Percentiles rank a stretch among this genome's conserved stretches.
These are phyloP conservation scores for Candolleomyces efflorescens DNA, from an alignment of 768 basidiomycete species.

Conservation along the genomic window DNA sequence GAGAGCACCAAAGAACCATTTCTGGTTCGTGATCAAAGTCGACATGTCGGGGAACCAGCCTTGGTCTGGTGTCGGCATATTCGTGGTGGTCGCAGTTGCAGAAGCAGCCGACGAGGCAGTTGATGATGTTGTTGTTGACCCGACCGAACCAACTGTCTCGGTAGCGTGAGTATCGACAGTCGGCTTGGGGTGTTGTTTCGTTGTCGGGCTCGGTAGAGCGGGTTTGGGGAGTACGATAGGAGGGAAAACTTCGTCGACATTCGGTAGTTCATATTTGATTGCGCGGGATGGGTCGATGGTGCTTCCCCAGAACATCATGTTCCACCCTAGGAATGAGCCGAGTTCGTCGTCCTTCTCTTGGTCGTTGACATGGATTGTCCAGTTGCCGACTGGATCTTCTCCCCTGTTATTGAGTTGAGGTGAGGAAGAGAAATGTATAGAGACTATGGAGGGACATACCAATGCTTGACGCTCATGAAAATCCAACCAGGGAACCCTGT, in stretches of 20 bases:
- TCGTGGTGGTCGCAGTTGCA: constrained; percentile 31
- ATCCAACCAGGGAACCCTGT: constrained; percentile 91
- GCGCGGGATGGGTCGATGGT: constrained; percentile 68
- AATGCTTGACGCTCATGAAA: constrained; percentile 99
- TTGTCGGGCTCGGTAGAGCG: constrained; percentile 31
- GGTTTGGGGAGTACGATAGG: constrained; percentile 35
- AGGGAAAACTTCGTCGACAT: constrained; percentile 45
- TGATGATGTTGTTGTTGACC: no score
- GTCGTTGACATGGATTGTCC: constrained; percentile 87
- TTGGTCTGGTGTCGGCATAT: constrained; percentile 53
- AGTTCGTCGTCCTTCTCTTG: constrained; percentile 54
- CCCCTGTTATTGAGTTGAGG: constrained; percentile 55
- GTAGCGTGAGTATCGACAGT: constrained; percentile 69
- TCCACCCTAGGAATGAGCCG: constrained; percentile 84
- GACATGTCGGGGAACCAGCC: constrained; percentile 84
- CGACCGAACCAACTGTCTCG: constrained; percentile 55
- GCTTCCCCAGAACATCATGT: constrained; percentile 89
- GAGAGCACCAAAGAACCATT: constrained; percentile 90
- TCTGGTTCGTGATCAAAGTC: constrained; percentile 66
- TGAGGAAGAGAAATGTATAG: constrained; percentile 2
- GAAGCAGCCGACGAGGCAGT: constrained; percentile 21
- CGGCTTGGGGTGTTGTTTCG: constrained; percentile 75
- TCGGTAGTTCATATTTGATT: constrained; percentile 53
- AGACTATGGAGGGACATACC: constrained; percentile 45
- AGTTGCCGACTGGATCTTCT: constrained; percentile 85